Base-by-base conservation (phyloP, 2,329 filamentous ascomycete species). In the Pestalotiopsis sp. region DNA sequence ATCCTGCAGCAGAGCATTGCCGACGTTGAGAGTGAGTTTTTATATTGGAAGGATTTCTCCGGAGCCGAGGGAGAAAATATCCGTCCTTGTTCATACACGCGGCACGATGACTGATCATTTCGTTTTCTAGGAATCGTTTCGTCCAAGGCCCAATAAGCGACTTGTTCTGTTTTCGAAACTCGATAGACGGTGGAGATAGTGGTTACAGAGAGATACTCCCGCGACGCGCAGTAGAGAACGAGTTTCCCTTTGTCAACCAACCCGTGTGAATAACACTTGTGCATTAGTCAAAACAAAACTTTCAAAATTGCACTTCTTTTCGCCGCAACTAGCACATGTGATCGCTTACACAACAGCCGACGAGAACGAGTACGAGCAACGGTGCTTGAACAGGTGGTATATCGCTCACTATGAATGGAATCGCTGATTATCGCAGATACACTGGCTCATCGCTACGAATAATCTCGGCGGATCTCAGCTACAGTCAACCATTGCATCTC, bases 1-100 rank as follows among this genome's bases (percentile, higher is more conserved):
- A 98, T 99, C 78, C 90, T 99, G 76, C 92, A 96, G 86, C 96
- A 99, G 89, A 97, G 94, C 82, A 89, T 99, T 78, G 85, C 92
- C 72, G 96, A 99, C 83, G 91, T 99, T 80, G 96, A 99, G 91
- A 95, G 94, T 98, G 87, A 75, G 82, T 78, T 20, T 63, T 5
- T 3, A 11, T 61, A 38, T 13, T 13, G 5, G 3, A 17, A 17
- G 14, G 48, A 17, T 52, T 48, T 44, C 38, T 7, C 39, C 17
- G n/a, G 20, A 52, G 44, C n/a, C 3, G 44, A 22, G 20, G 4
- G 39, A 62, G 35, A n/a, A 17, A 4, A 17, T 26, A 26, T 26
- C 24, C 24, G 4, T 26, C 24, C 4, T 26, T 26, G 3, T 26
- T 3, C 20, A n/a, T 22, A 22, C 3, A 52, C 9, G 56, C 24